Base-by-base conservation (phyloP, 2,329 filamentous ascomycete species). In the Fusarium sp. region DNA sequence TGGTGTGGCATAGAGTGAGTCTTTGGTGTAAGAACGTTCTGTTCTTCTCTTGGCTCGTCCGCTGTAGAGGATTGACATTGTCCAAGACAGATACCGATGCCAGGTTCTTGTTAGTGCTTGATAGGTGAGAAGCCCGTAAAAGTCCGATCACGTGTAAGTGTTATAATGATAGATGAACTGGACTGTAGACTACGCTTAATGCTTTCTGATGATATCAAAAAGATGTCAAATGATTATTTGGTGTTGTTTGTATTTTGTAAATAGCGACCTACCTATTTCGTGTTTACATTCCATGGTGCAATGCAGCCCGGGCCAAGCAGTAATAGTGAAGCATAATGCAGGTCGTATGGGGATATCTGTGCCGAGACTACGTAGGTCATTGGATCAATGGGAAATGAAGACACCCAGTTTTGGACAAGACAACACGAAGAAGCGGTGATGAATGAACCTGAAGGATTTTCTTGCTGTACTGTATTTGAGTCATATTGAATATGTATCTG, bases 381-480 rank as follows among this genome's bases (percentile, higher is more conserved):
- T 65, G 54, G 67, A 65, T 63, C 64, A 55, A 19, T 28, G 64
- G 67, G 67, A 69, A 71, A 70, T 70, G 67, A 70, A 61, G 64
- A 69, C 34, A 61, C 42, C 50, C 44, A 55, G 21, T 49, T 57
- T 48, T 28, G 44, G 30, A 66, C 25, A 44, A 54, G 30, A 65
- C 31, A 48, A 54, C 21, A 65, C 31, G 39, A 49, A 55, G 28
- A 28, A 52, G 55, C 54, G 54, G 54, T 26, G 30, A 50, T 39
- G 28, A 28, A 49, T 34, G 10, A 37, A 12, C 6, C 0, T 37
- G 34, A 37, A n/a, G 34, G 34, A 37, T 37, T 37, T 11, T 37
- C 34, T 37, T 37, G 34, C 10, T 37, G 34, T 37, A 37, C 18
- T 37, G 18, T n/a, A 37, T 37, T 37, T 37, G 34, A 37, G 18